Base-by-base conservation (phyloP, 1,284 basidiomycete genomes). In the Trametes versicolor region DNA sequence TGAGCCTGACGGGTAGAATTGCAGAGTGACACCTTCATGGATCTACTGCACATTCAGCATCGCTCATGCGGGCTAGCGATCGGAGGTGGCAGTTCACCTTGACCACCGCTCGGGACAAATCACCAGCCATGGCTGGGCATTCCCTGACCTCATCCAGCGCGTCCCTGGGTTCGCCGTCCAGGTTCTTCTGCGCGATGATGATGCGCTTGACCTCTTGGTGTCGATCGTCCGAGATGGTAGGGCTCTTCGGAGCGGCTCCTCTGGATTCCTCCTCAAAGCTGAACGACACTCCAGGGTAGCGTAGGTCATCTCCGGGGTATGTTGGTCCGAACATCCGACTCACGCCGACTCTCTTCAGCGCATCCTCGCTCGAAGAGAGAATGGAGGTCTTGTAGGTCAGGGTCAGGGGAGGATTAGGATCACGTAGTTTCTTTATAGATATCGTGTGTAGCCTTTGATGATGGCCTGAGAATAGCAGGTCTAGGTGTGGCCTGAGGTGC, bases 201-300 rank as follows among this genome's bases (percentile, higher is more conserved):
- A 94, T 85, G 49, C 88, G 83, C 69, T 88, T 91, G 56, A 94
- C 92, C 73, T 94, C 90, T 66, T 91, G 89, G 67, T 81, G 83
- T 59, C 88, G 81, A 70, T 91, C 91, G 53, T 89, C 88, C 25
- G 78, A 69, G 47, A 77, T 69, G 12, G 71, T 67, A 13, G 69
- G 66, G 19, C 80, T 77, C 70, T 86, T 87, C 64, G 85, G 71
- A 5, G 82, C 80, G 57, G 89, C 87, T 1, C 77, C 76, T 49
- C 86, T 79, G 4, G 80, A 78, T 71, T 91, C 92, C 64, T 90
- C 91, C 48, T 88, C 90, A 72, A 93, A 91, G 68, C 88, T 88
- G 73, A 96, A 96, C 80, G 87, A 89, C 25, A 96, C 83, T 0
- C 94, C 95, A 0, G 95, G 95, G 76, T 94, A 95, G 54, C 84